Conservation (phyloP, 208 protist genomes). For the Acanthamoeba castellanii region DNA sequence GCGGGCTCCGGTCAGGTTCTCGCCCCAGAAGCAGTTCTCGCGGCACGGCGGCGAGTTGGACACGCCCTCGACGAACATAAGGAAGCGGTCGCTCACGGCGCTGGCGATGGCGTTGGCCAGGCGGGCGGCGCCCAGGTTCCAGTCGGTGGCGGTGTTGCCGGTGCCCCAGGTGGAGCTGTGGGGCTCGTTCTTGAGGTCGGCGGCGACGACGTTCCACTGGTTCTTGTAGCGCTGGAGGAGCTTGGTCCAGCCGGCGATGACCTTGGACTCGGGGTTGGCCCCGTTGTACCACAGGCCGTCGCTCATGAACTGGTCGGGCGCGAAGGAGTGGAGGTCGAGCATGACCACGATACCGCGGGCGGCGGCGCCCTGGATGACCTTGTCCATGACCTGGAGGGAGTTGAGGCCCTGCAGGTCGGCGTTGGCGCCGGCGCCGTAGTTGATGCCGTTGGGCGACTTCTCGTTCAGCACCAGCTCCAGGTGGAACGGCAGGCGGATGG, state of each 20-base stretch:
- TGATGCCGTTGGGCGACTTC: constrained; percentile 69
- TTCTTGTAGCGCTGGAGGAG: background rate
- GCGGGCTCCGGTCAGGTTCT: constrained; percentile 67
- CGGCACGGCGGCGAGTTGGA: background rate
- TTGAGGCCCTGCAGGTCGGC: constrained; percentile 51
- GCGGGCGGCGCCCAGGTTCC: background rate
- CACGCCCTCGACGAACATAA: constrained; percentile 30
- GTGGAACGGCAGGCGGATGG: constrained; percentile 73
- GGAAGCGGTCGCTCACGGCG: background rate
- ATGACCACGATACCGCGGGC: constrained; percentile 3
- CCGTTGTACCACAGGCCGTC: constrained; percentile 64
- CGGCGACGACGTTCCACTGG: constrained; percentile 69
- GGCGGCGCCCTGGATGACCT: constrained; percentile 28
- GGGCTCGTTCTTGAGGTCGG: constrained; percentile 45
- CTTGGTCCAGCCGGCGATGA: constrained; percentile 31
- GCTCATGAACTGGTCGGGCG: background rate
- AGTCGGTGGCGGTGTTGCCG: constrained; percentile 1
- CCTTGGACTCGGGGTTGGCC: constrained; percentile 47
- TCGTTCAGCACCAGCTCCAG: constrained; percentile 77
- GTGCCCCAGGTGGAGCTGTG: constrained; percentile 33
- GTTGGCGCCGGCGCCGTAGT: constrained; percentile 75
- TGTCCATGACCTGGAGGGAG: constrained; percentile 18
- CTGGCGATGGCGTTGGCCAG: background rate
- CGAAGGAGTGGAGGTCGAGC: constrained; percentile 32
- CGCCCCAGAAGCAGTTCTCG: constrained; percentile 68